Base-by-base conservation (phyloP, 129 eudicot genomes). In the Chrysanthemum makinoi region DNA sequence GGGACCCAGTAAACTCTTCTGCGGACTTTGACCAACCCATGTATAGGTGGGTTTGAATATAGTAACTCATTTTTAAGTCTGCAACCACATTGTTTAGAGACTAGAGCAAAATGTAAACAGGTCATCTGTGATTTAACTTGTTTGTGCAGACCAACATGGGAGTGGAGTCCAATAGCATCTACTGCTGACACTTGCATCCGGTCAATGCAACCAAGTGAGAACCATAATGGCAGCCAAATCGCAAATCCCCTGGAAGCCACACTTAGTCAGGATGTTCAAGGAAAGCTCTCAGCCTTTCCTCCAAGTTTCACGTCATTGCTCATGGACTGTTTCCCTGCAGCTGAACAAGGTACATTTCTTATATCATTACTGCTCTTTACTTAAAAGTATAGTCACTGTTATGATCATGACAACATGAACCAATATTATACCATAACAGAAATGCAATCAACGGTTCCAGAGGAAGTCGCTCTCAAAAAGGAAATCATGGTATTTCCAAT, bases 271-370 rank as follows among this genome's bases (percentile, higher is more conserved):
- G 80, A 81, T 73, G 73, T 69, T 79, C 87, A 73, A 62, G 30
- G 30, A 26, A 81, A 51, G 60, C 79, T 67, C 70, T 65, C 85
- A 18, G 79, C 77, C 12, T 83, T 84, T 72, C 96, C 96, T 78
- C 97, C 96, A 49, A 86, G 96, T 72, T 91, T 91, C 82, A 80
- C 92, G 11, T 81, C 95, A 18, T 79, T 91, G 18, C 72, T 91
- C 75, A 76, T 64, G 82, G 84, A 70, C 82, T 85, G 91, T 68
- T 65, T 64, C 72, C 86, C 91, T 47, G 82, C 60, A 11, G 33
- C 64, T 55, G 81, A 79, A 63, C 77, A 78, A 81, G 89, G 95
- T 87, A 68, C 43, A 30, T 50, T 49, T 20, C 16, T 55, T 44
- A 1, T 53, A 39, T 28, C 26, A 35, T 24, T 18, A 22, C 48